Evolutionary conservation across 2,329 filamentous ascomycete genomes (phyloP).

Genomic region (Ceratocystis alfenasii): DNA sequence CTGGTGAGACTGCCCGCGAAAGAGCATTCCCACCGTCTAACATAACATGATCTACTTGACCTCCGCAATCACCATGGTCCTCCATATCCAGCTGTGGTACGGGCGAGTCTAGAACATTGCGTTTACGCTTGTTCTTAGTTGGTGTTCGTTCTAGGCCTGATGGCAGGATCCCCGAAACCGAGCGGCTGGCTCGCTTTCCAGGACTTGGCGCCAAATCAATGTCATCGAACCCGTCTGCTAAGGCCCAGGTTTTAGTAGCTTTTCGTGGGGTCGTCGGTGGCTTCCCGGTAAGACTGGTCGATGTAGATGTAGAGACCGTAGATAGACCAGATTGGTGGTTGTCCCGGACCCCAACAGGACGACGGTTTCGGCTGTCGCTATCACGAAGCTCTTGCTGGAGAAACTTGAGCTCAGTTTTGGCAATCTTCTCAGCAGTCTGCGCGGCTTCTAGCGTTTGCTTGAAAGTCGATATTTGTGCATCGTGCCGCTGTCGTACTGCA

Average conservation of each 20-base stretch:
- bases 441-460: slow-evolving; percentile 32
- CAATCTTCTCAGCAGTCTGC: slow-evolving; percentile 51
- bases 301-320: background rate
- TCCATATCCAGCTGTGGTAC: slow-evolving; percentile 44
- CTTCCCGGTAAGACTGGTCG: slow-evolving; percentile 21
- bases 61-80: background rate
- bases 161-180: background rate
- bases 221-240: slow-evolving; percentile 69
- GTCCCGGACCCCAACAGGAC: slow-evolving; percentile 31
- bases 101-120: slow-evolving; percentile 48
- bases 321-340: background rate
- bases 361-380: slow-evolving; percentile 29
- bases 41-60: background rate
- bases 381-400: slow-evolving; percentile 59
- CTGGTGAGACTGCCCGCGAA: background rate
- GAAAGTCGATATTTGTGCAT: slow-evolving; percentile 47
- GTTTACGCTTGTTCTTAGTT: slow-evolving; percentile 58
- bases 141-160: slow-evolving; percentile 38
- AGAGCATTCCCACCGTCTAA: background rate
- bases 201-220: slow-evolving; percentile 45
- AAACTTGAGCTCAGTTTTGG: slow-evolving; percentile 52
- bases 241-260: slow-evolving; percentile 41
- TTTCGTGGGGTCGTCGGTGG: slow-evolving; percentile 50
- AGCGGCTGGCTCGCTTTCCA: slow-evolving; percentile 32
- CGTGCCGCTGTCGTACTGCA: slow-evolving; percentile 50